Evolutionary conservation across 2,329 filamentous ascomycete genomes (phyloP), one percentile per base, ranked within the genome.

Genomic region (Alternaria burnsii): DNA sequence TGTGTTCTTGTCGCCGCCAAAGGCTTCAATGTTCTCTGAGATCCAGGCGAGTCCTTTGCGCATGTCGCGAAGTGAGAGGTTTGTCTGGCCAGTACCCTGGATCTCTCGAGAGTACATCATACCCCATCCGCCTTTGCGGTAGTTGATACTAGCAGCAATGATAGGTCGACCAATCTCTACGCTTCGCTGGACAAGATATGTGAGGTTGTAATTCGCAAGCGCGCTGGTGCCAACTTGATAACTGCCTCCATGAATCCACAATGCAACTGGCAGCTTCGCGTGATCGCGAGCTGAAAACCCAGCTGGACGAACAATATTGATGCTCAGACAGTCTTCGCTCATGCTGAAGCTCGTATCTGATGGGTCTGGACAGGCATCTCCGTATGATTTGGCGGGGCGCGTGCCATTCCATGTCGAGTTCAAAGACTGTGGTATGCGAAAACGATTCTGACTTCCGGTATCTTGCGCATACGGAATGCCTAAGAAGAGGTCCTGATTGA

Each of bases 1-100:
- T 58, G 80, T 80, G 0, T 20, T 74, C 63, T 7, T 68, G 61
- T 85, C 82, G 16, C 85, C 85, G n/a, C 84, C 84, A 62, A 87
- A 87, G 1, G 74, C 71, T 8, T 68, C 79, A 26, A 86, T 83
- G 67, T 86, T 85, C 26, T 81, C 77, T 3, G 76, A 76, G 0
- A 84, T 72, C 85, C 85, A 87, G 68, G 85, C 34, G 20, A 48
- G 46, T 34, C 28, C 46, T 28, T 18, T 0, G 0, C 46, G 4
- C 14, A 34, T 30, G 4, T 48, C 46, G 18, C 30, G 46, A 14
- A 48, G 1, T 11, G 28, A 30, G 9, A 48, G 30, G 20, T 48
- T 48, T 14, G 46, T 34, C 32, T 36, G 32, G 32, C 32, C 32
- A 12, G 32, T 36, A 36, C 32, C 32, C 32, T 36, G 32, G 6